phyloP scores from a whole-genome alignment of 2,329 filamentous ascomycete species.

The Tolypocladium nubicola region DNA sequence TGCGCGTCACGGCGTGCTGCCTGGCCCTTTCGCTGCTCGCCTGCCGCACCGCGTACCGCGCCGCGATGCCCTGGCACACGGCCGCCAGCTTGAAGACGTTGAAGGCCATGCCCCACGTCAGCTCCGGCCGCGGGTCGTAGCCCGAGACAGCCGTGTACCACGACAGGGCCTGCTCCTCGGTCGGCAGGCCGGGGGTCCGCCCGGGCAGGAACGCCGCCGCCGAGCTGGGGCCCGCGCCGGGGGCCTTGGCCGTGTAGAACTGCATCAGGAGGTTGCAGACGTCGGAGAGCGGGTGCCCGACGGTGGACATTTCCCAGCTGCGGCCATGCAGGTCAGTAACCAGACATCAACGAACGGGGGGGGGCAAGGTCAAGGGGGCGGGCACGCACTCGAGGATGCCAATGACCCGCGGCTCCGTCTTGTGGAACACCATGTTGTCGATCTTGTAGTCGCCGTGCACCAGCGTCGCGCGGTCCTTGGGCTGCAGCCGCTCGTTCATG shows the following conservation, averaged over 20 bases:
- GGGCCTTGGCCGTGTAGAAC: conserved; percentile 24
- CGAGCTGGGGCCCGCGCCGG: conserved; percentile 13
- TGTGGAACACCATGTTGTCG: conserved; percentile 82
- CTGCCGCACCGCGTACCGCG: conserved; percentile 72
- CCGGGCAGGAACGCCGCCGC: conserved; percentile 48
- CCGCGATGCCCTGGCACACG: conserved; percentile 82
- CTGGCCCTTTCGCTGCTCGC: conserved; percentile 78
- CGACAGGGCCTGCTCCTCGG: conserved; percentile 26
- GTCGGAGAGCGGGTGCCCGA: conserved; percentile 92
- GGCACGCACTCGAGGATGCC: conserved; percentile 69
- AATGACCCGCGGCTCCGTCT: conserved; percentile 77
- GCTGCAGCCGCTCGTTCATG: conserved; percentile 55
- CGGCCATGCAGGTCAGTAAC: not conserved
- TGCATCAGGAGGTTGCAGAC: conserved; percentile 61
- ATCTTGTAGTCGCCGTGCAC: conserved; percentile 98
- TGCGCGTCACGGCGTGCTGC: conserved; percentile 58
- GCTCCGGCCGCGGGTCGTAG: conserved; percentile 55
- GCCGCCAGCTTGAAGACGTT: conserved; percentile 49
- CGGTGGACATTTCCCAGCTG: conserved; percentile 94
- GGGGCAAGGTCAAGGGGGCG: too few species aligned
- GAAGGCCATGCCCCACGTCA: conserved; percentile 53
- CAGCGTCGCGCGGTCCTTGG: conserved; percentile 65
- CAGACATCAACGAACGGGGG: not conserved
- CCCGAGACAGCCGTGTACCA: conserved; percentile 43
- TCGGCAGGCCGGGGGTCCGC: conserved; percentile 51